Evolutionary conservation across 2,329 filamentous ascomycete species (phyloP).

Genomic region (Dendryphion nanum): DNA sequence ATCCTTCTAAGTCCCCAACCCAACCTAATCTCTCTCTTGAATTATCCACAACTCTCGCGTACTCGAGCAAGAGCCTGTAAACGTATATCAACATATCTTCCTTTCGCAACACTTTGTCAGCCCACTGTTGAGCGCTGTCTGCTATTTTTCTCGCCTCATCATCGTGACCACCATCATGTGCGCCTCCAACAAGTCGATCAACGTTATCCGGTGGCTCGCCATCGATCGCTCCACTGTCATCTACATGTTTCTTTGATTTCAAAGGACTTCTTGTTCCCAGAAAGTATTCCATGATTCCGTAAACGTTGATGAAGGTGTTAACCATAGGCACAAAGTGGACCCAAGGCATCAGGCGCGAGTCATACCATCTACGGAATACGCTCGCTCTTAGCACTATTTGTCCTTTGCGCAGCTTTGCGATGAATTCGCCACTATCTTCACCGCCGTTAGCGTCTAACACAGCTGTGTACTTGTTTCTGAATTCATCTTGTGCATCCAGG

Average conservation of each 20-base stretch:
- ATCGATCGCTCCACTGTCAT: neutral
- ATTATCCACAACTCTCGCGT: constrained; percentile 44
- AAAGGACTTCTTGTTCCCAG: constrained; percentile 47
- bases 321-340: constrained; percentile 80
- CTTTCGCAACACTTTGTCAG: constrained; percentile 63
- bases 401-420: constrained; percentile 59
- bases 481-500: too few relatives aligned
- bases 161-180: constrained; percentile 43
- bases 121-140: constrained; percentile 64
- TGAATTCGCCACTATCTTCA: constrained; percentile 20
- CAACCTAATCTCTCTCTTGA: constrained; percentile 42
- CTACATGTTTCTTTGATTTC: neutral
- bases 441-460: constrained; percentile 64
- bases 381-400: constrained; percentile 73
- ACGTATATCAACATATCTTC: constrained; percentile 76
- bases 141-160: constrained; percentile 63
- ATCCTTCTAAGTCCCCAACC: constrained; percentile 31
- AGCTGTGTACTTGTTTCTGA: constrained; percentile 48
- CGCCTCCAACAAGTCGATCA: neutral
- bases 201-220: neutral
- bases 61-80: constrained; percentile 55
- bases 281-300: constrained; percentile 72
- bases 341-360: constrained; percentile 67
- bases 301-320: constrained; percentile 66
- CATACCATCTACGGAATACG: constrained; percentile 77